Evolutionary conservation across 495 filamentous ascomycete species (phyloP).

Genomic region (Aspergillus indologenus): DNA sequence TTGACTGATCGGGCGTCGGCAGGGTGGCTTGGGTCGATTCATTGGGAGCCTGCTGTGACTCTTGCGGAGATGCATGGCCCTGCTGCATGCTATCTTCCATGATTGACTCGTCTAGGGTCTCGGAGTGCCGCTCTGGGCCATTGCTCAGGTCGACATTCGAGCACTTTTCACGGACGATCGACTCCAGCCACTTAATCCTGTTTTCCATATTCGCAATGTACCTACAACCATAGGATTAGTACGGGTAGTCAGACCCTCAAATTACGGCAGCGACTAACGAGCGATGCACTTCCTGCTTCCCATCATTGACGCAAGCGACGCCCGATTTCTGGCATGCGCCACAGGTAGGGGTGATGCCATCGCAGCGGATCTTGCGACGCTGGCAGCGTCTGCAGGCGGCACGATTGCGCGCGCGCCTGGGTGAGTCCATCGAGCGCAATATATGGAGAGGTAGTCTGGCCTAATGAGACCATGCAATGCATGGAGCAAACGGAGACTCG

Average conservation of each 20-base stretch:
- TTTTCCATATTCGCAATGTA: constrained; percentile 41
- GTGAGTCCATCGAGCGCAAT: constrained; percentile 25
- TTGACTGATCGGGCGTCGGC: too few species aligned
- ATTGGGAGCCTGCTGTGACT: too few species aligned
- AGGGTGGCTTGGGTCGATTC: too few species aligned
- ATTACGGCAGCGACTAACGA: constrained; percentile 22
- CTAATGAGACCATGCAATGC: too few species aligned
- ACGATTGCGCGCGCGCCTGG: constrained; percentile 31
- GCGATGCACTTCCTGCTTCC: constrained; percentile 39
- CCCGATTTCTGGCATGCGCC: constrained; percentile 39
- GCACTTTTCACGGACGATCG: constrained; percentile 32
- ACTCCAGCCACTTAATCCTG: constrained; percentile 43
- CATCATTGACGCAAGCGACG: constrained; percentile 40
- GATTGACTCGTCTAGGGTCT: constrained; percentile 4
- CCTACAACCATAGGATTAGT: constrained; percentile 11
- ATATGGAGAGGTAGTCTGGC: background rate
- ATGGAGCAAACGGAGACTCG: background rate
- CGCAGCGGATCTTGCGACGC: constrained; percentile 35
- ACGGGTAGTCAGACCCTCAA: too few species aligned
- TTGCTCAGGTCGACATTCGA: constrained; percentile 29
- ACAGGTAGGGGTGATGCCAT: constrained; percentile 31
- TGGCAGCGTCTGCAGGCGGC: constrained; percentile 42
- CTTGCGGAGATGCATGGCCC: background rate
- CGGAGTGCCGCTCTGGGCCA: constrained; percentile 15
- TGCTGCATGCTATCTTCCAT: background rate